phyloP scores from a whole-genome alignment of 352 stramenopile species.

The Phytopythium helicoides region DNA sequence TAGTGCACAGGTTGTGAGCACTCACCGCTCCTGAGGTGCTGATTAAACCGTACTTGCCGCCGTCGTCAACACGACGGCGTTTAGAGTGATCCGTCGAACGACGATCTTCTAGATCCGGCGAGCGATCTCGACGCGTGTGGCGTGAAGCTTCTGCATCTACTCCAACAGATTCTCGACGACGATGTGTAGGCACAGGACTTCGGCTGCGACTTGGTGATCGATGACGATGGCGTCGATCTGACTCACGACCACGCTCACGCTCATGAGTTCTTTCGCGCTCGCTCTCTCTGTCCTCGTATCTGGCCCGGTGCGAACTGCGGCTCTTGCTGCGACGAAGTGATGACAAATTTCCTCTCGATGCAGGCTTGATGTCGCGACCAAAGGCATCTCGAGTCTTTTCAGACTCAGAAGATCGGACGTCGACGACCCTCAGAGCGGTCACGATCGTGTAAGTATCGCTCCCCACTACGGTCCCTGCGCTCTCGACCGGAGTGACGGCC shows the following conservation, averaged over 20 bases:
- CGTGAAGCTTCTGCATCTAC: neutral
- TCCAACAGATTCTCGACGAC: neutral
- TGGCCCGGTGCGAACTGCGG: neutral
- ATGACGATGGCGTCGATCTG: neutral
- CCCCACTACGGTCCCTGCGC: neutral
- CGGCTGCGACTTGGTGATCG: neutral
- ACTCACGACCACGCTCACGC: neutral
- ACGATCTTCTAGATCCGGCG: conserved; percentile 5
- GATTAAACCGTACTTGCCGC: conserved; percentile 67
- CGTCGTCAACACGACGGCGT: conserved; percentile 6
- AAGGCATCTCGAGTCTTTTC: neutral
- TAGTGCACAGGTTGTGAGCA: too few relatives aligned
- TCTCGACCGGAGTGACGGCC: neutral
- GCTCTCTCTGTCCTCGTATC: conserved; percentile 2
- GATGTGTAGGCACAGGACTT: conserved; percentile 8
- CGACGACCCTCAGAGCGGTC: too few relatives aligned
- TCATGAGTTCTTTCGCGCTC: neutral
- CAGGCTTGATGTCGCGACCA: neutral
- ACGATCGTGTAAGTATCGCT: too few relatives aligned
- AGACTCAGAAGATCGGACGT: too few relatives aligned
- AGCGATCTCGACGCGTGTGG: neutral
- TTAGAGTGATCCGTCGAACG: conserved; percentile 7
- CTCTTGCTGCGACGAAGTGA: neutral
- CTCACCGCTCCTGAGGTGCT: conserved; percentile 45
- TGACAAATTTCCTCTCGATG: too few relatives aligned